Conservation (phyloP, 1,284 basidiomycete genomes). For the Tilletiopsis washingtonensis region DNA sequence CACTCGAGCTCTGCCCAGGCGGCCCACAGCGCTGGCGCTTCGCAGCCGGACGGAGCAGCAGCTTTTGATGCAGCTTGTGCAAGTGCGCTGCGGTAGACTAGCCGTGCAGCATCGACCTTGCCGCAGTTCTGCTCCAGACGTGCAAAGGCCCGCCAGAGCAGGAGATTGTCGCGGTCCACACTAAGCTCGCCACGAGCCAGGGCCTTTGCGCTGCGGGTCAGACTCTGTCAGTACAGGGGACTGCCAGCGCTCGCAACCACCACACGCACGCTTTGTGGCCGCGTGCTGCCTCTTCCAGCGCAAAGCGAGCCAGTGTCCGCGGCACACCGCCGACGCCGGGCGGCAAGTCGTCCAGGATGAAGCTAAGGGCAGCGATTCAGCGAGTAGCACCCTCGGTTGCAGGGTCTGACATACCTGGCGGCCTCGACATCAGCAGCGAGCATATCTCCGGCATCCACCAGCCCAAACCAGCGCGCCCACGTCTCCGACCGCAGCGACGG, state of each 20-base stretch:
- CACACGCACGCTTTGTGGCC: not conserved
- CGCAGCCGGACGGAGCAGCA: not conserved
- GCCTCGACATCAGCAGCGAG: not conserved
- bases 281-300: not conserved
- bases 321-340: not conserved
- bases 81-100: not conserved
- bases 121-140: not conserved
- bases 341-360: not conserved
- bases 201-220: not conserved
- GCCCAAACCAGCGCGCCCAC: not conserved
- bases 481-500: not conserved
- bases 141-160: not conserved
- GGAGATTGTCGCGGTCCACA: not conserved
- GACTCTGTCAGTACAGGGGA: no score
- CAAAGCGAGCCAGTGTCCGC: not conserved
- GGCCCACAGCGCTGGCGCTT: not conserved
- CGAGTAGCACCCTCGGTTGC: not conserved
- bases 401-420: not conserved
- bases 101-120: not conserved
- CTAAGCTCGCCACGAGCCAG: not conserved
- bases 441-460: not conserved
- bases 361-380: not conserved
- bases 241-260: no score
- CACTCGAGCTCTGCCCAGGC: not conserved
- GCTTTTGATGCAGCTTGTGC: not conserved